phyloP scores from a whole-genome alignment of 148 eudicot species.

The Talinum fruticosum region DNA sequence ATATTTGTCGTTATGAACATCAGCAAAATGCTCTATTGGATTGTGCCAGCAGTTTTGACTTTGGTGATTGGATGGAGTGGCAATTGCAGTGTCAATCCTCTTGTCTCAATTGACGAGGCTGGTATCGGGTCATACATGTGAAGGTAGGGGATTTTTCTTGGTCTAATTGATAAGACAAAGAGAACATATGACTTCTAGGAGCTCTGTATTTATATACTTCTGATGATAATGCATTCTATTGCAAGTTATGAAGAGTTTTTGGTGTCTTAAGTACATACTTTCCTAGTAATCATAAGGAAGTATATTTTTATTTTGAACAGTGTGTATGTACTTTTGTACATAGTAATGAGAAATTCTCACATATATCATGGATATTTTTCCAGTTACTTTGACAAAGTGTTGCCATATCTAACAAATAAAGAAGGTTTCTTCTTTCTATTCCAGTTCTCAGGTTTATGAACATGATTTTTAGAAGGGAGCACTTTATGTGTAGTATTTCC shows the following conservation, averaged over 20 bases:
- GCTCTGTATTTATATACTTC: conserved; percentile 30
- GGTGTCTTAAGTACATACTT: conserved; percentile 36
- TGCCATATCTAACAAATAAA: neutral
- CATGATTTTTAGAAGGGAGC: neutral
- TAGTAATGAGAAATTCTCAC: conserved; percentile 19
- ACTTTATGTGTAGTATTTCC: too few relatives aligned
- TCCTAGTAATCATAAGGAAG: conserved; percentile 6
- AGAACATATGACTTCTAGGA: conserved; percentile 13
- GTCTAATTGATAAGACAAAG: conserved; percentile 8
- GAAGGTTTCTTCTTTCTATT: neutral
- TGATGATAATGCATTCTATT: conserved; percentile 37
- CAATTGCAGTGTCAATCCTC: conserved; percentile 58
- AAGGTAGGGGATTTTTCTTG: conserved; percentile 15
- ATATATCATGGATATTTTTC: neutral
- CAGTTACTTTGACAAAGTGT: neutral
- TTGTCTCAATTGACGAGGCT: conserved; percentile 26
- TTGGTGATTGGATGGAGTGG: conserved; percentile 90
- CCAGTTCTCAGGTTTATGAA: neutral
- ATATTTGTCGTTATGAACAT: conserved; percentile 85
- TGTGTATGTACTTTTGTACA: conserved; percentile 23
- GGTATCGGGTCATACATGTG: neutral
- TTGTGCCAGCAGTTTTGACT: conserved; percentile 87
- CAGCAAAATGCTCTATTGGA: conserved; percentile 91
- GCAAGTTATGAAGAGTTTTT: conserved; percentile 32
- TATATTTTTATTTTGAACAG: conserved; percentile 14